Conservation (phyloP, 352 stramenopile genomes). For the Globisporangium viniferum region DNA sequence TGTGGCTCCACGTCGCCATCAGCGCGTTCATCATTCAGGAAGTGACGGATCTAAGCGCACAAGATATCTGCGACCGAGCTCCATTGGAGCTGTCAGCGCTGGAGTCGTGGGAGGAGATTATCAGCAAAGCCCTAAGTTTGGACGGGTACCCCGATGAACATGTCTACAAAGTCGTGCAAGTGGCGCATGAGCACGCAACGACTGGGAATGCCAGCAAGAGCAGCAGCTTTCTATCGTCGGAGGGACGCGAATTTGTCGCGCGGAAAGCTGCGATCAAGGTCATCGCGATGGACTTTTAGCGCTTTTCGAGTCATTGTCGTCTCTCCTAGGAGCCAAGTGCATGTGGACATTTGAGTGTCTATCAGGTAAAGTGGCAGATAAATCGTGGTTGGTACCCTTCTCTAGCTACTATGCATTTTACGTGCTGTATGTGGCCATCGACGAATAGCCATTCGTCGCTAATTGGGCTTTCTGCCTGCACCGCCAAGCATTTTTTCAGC, state of each 20-base stretch:
- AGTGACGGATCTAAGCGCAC: constrained; percentile 22
- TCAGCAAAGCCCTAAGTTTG: constrained; percentile 28
- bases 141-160: constrained; percentile 47
- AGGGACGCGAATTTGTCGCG: constrained; percentile 40
- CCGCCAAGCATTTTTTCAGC: no score
- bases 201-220: not conserved
- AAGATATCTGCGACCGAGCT: constrained; percentile 26
- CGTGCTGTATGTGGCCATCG: no score
- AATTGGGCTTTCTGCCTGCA: no score
- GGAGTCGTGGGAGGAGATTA: constrained; percentile 38
- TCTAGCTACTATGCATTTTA: no score
- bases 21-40: constrained; percentile 26
- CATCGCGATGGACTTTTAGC: constrained; percentile 17
- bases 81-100: constrained; percentile 22
- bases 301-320: no score
- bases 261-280: constrained; percentile 37
- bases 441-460: no score
- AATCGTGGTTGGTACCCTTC: no score
- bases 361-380: no score
- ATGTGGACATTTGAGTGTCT: no score
- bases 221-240: constrained; percentile 26
- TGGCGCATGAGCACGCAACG: constrained; percentile 32
- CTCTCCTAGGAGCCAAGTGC: no score
- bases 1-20: constrained; percentile 32
- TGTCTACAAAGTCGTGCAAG: constrained; percentile 67